phyloP scores from a whole-genome alignment of 306 rosid genomes.

The Alnus rubra region DNA sequence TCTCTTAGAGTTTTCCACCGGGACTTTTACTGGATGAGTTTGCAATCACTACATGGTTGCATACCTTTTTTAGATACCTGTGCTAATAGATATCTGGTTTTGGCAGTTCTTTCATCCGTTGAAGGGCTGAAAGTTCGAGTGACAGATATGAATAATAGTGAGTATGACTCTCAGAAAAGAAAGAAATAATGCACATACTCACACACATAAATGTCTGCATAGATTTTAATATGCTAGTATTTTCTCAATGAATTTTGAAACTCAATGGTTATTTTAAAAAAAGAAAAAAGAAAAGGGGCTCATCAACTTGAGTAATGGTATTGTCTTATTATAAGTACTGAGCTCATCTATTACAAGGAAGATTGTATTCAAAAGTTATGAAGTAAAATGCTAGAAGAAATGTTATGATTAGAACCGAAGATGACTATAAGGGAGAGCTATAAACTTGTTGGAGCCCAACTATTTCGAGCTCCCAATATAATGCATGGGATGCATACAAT shows the following conservation, averaged over 20 bases:
- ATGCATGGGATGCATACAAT: constrained; percentile 17
- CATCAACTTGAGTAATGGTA: not conserved
- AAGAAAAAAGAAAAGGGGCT: not conserved
- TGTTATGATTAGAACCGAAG: not conserved
- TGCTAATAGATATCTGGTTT: constrained; percentile 34
- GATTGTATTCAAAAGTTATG: not conserved
- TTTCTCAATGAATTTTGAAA: not conserved
- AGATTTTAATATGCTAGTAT: not conserved
- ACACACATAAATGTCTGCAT: not conserved
- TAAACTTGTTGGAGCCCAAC: constrained; percentile 19
- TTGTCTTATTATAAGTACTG: not conserved
- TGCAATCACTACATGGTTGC: constrained; percentile 17
- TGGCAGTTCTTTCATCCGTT: constrained; percentile 74
- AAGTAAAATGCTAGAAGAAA: not conserved
- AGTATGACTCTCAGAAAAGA: constrained; percentile 32
- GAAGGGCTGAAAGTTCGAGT: constrained; percentile 64
- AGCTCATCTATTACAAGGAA: not conserved
- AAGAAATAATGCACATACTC: not conserved
- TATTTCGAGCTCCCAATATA: constrained; percentile 20
- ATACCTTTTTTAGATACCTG: constrained; percentile 4
- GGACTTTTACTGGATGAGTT: constrained; percentile 16
- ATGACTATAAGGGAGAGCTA: constrained; percentile 5
- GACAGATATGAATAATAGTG: constrained; percentile 47
- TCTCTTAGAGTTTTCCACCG: constrained; percentile 11
- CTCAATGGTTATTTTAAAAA: not conserved